These are phyloP conservation scores for Pichia cabralensis DNA, from an alignment of 805 yeast species.

Conservation along the genomic window DNA sequence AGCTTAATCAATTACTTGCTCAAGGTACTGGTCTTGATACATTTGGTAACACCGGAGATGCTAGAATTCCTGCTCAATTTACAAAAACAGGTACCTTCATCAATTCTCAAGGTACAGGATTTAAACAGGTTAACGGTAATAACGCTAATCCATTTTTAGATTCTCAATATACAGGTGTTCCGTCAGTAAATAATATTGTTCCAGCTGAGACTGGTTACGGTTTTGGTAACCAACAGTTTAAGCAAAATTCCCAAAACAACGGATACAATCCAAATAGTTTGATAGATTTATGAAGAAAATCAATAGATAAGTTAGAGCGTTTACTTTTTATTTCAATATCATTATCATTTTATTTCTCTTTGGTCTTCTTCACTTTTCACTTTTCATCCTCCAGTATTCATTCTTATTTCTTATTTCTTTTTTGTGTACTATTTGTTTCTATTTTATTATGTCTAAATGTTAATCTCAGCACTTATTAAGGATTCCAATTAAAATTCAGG, in stretches of 20 bases:
- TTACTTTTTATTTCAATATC: too few relatives aligned
- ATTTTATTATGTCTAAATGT: too few relatives aligned
- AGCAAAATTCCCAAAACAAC: constrained; percentile 23
- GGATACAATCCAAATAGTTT: constrained; percentile 18
- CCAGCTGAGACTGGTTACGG: constrained; percentile 92
- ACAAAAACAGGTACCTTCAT: constrained; percentile 74
- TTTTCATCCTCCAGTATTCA: too few relatives aligned
- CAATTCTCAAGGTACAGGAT: constrained; percentile 84
- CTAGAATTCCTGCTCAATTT: constrained; percentile 87
- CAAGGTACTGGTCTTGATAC: constrained; percentile 91
- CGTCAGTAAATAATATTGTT: constrained; percentile 38
- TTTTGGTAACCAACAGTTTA: constrained; percentile 66
- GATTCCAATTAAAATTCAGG: too few relatives aligned
- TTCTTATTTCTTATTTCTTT: too few relatives aligned
- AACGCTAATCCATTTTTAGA: constrained; percentile 52
- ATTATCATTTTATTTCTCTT: background rate
- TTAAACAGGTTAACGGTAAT: constrained; percentile 38
- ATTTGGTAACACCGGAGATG: constrained; percentile 77
- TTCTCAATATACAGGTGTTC: constrained; percentile 62
- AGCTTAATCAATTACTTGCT: constrained; percentile 68
- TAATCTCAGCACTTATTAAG: too few relatives aligned
- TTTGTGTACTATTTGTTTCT: too few relatives aligned
- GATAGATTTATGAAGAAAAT: constrained; percentile 20
- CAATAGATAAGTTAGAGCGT: too few relatives aligned
- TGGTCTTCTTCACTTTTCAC: too few relatives aligned